Conservation (phyloP, 2,329 filamentous ascomycete species). For the Ramichloridium luteum region DNA sequence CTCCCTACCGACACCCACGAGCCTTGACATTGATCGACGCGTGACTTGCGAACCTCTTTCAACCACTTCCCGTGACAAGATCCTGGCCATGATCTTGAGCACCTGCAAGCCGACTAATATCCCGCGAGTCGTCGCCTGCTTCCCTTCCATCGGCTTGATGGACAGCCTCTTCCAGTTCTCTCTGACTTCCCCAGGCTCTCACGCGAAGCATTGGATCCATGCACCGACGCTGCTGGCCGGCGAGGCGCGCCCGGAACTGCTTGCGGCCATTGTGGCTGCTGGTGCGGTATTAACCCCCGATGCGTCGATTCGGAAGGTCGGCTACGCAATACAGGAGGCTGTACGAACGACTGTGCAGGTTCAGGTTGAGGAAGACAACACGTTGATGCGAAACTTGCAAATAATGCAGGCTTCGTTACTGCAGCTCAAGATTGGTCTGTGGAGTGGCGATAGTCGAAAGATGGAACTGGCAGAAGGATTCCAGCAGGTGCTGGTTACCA, state of each 20-base stretch:
- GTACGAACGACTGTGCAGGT: constrained; percentile 28
- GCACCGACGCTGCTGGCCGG: constrained; percentile 47
- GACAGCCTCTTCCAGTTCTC: constrained; percentile 52
- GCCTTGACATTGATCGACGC: constrained; percentile 28
- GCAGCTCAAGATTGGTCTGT: constrained; percentile 42
- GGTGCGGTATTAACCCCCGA: constrained; percentile 49
- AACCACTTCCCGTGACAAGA: constrained; percentile 40
- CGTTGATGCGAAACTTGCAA: constrained; percentile 39
- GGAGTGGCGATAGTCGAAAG: constrained; percentile 47
- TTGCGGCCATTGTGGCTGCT: constrained; percentile 48
- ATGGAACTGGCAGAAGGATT: constrained; percentile 50
- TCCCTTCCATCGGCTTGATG: constrained; percentile 48
- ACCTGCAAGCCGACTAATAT: constrained; percentile 43
- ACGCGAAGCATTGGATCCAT: constrained; percentile 50
- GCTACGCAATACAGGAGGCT: constrained; percentile 40
- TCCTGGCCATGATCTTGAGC: constrained; percentile 51
- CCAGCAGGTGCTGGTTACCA: constrained; percentile 41
- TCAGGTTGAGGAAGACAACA: constrained; percentile 39
- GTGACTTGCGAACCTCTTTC: constrained; percentile 31
- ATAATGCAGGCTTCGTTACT: constrained; percentile 40
- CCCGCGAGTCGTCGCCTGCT: constrained; percentile 44
- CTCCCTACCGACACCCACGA: constrained; percentile 28
- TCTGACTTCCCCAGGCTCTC: constrained; percentile 43
- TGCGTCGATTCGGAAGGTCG: constrained; percentile 48
- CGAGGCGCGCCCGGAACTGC: constrained; percentile 45